Percentiles rank a stretch among this genome's conserved stretches.
Conservation (phyloP, 306 rosid species). For the Hippophae tibetana region DNA sequence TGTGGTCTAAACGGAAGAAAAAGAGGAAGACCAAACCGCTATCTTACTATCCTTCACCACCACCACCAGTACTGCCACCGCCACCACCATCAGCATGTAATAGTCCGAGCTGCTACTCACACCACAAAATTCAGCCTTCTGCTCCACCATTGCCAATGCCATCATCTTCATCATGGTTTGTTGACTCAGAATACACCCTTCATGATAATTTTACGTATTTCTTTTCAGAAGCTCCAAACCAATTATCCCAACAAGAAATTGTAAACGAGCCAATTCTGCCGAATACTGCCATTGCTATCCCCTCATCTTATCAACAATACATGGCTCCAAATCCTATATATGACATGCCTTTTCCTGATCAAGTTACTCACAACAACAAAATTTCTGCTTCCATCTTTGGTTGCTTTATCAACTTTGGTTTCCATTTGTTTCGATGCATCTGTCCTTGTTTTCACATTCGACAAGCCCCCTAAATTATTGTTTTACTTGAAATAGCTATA, state of each 20-base stretch:
- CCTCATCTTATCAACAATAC: conserved; percentile 37
- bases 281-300: neutral
- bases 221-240: conserved; percentile 6
- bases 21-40: conserved; percentile 20
- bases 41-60: conserved; percentile 20
- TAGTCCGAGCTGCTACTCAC: conserved; percentile 16
- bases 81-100: conserved; percentile 13
- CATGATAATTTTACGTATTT: conserved; percentile 24
- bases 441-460: conserved; percentile 43
- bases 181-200: conserved; percentile 21
- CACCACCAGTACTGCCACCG: conserved; percentile 13
- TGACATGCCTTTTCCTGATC: conserved; percentile 35
- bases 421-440: conserved; percentile 39
- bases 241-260: conserved; percentile 6
- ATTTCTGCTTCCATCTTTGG: conserved; percentile 25
- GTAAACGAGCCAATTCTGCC: neutral
- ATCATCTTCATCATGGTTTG: conserved; percentile 38
- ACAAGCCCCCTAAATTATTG: neutral
- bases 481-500: too few relatives aligned
- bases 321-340: conserved; percentile 33
- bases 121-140: conserved; percentile 34
- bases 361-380: conserved; percentile 5
- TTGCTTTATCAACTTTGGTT: conserved; percentile 25
- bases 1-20: conserved; percentile 51
- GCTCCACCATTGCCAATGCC: conserved; percentile 56